Percentiles rank a stretch among this genome's conserved stretches.
These are phyloP conservation scores for Alternaria postmessia DNA, from an alignment of 2,329 filamentous ascomycete species.

Conservation along the genomic window DNA sequence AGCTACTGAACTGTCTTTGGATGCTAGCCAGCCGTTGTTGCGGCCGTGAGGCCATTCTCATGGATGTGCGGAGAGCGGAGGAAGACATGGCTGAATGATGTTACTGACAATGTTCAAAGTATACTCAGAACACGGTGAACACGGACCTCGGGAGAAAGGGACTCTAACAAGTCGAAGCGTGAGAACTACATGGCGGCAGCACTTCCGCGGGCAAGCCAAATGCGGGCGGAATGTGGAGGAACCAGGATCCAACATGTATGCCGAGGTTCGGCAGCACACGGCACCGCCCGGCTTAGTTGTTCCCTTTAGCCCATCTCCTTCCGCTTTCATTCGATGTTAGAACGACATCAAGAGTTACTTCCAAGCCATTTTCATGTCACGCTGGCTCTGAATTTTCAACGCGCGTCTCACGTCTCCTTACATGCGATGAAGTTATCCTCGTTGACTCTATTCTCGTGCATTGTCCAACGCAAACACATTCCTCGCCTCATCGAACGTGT, in stretches of 20 bases:
- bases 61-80: slow-evolving; percentile 41
- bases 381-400: background rate
- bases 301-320: background rate
- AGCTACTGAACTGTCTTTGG: slow-evolving; percentile 50
- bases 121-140: slow-evolving; percentile 7
- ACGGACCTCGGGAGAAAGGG: slow-evolving; percentile 10
- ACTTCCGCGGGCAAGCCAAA: slow-evolving; percentile 24
- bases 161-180: slow-evolving; percentile 34
- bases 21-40: slow-evolving; percentile 49
- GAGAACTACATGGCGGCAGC: slow-evolving; percentile 43
- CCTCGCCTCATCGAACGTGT: slow-evolving; percentile 4
- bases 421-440: background rate
- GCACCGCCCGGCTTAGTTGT: slow-evolving; percentile 35
- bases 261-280: slow-evolving; percentile 41
- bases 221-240: slow-evolving; percentile 41
- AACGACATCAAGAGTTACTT: background rate
- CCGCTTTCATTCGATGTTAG: background rate
- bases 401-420: background rate
- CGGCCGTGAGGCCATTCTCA: slow-evolving; percentile 47
- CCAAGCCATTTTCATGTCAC: background rate
- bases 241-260: slow-evolving; percentile 10
- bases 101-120: background rate
- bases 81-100: slow-evolving; percentile 39
- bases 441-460: too few relatives aligned
- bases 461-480: slow-evolving; percentile 3